Base-by-base conservation (phyloP, 768 basidiomycete species). In the Trametes maxima region DNA sequence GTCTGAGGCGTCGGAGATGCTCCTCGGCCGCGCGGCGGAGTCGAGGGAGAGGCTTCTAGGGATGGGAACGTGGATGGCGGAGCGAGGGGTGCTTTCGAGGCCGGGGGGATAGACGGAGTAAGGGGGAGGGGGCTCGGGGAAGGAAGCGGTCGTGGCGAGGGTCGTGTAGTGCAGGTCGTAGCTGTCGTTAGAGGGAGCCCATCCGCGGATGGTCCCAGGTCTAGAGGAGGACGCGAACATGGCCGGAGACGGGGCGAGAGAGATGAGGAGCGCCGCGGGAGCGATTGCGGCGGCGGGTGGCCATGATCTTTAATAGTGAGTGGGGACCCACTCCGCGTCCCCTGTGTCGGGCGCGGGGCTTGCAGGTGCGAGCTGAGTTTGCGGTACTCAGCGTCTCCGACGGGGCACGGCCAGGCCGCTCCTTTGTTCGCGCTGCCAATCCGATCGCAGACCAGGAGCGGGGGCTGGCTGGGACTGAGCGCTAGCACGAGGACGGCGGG, bases 21-120 rank as follows among this genome's bases (percentile, higher is more conserved):
- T 57, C 45, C 47, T 40, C 37, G 48, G 39, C 12, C 50, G 37
- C 14, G 42, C 28, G n/a, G 22, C 25, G 14, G 62, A 64, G 48
- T 64, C 62, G 57, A 59, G 54, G 6, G 62, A 64, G 17, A 47
- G 57, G 62, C 58, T 59, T 57, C 58, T 42, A 43, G 57, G 53
- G 48, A 52, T 57, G 28, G 57, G 24, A 36, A 19, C 59, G 46
- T 36, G 62, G 17, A 33, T 28, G 21, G 49, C 53, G 19, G 52
- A 40, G 40, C 48, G 53, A 35, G 57, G 54, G 33, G 42, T 46
- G 57, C 45, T 44, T 13, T 46, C 22, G 57, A 56, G 47, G 57
- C 10, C 19, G 59, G 39, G 21, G 44, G 42, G 5, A 54, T 40
- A 16, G 53, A 24, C 36, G 17, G 53, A 21, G 45, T 55, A 36